These are phyloP conservation scores for Telfairia occidentalis DNA, from an alignment of 331 rosid species.

Conservation along the genomic window DNA sequence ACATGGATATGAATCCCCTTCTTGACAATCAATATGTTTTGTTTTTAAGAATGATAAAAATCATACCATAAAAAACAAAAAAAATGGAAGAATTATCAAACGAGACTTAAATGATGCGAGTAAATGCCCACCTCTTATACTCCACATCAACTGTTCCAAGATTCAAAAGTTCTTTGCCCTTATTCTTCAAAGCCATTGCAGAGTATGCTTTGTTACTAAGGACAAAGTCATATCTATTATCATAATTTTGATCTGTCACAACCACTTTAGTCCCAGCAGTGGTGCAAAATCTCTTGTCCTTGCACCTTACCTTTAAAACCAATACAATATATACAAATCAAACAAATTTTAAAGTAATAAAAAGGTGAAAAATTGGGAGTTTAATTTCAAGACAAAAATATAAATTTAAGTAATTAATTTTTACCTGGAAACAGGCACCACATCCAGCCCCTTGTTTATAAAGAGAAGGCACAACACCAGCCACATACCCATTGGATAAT, in stretches of 20 bases:
- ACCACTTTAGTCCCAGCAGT: conserved; percentile 44
- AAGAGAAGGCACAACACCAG: conserved; percentile 54
- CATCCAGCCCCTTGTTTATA: conserved; percentile 71
- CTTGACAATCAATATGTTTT: too few relatives aligned
- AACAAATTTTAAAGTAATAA: too few relatives aligned
- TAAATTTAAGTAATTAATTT: too few relatives aligned
- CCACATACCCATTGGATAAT: conserved; percentile 37
- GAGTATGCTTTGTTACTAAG: conserved; percentile 57
- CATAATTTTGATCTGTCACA: conserved; percentile 51
- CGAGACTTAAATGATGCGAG: too few relatives aligned
- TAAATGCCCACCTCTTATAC: background rate
- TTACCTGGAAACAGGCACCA: conserved; percentile 81
- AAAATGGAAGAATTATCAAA: too few relatives aligned
- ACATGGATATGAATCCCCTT: too few relatives aligned
- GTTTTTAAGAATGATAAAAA: too few relatives aligned
- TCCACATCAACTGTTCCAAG: background rate
- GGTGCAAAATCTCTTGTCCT: conserved; percentile 32
- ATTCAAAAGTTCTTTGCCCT: background rate
- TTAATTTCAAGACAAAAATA: background rate
- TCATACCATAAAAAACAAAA: too few relatives aligned
- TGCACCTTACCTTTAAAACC: conserved; percentile 64
- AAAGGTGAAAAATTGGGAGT: background rate
- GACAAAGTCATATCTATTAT: conserved; percentile 52
- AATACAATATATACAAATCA: too few relatives aligned
- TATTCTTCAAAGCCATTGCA: conserved; percentile 38